These are phyloP conservation scores for Cynanchum wilfordii DNA, from an alignment of 257 asterid genomes.

Conservation along the genomic window DNA sequence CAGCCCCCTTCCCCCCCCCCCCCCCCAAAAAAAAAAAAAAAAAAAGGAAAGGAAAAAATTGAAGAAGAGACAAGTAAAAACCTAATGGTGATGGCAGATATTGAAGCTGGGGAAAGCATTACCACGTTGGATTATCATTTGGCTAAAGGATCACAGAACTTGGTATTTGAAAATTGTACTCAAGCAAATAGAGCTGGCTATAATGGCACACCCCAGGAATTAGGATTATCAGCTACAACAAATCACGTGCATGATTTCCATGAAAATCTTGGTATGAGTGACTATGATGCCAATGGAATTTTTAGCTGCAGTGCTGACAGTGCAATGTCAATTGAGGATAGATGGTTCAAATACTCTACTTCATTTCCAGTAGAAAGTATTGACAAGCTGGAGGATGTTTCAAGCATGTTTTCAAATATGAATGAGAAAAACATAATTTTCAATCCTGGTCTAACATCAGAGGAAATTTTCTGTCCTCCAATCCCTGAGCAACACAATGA, in stretches of 20 bases:
- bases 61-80: not conserved
- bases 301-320: constrained; percentile 30
- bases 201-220: constrained; percentile 42
- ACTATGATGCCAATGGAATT: constrained; percentile 35
- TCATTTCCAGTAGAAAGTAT: constrained; percentile 42
- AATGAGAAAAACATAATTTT: constrained; percentile 31
- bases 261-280: constrained; percentile 28
- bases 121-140: constrained; percentile 57
- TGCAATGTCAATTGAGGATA: constrained; percentile 35
- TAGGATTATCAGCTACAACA: constrained; percentile 42
- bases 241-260: constrained; percentile 36
- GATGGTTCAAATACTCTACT: constrained; percentile 36
- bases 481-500: constrained; percentile 34
- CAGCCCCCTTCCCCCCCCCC: not conserved
- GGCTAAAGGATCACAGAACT: constrained; percentile 47
- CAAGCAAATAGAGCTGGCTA: constrained; percentile 33
- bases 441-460: constrained; percentile 26
- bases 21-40: not conserved
- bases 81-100: constrained; percentile 38
- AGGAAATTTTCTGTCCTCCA: constrained; percentile 28
- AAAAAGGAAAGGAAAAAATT: too few relatives aligned
- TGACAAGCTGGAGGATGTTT: constrained; percentile 50
- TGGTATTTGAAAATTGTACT: constrained; percentile 41
- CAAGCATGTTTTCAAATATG: constrained; percentile 47
- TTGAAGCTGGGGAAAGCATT: constrained; percentile 64